phyloP scores from a whole-genome alignment of 331 rosid species.

The Malus hybrid region DNA sequence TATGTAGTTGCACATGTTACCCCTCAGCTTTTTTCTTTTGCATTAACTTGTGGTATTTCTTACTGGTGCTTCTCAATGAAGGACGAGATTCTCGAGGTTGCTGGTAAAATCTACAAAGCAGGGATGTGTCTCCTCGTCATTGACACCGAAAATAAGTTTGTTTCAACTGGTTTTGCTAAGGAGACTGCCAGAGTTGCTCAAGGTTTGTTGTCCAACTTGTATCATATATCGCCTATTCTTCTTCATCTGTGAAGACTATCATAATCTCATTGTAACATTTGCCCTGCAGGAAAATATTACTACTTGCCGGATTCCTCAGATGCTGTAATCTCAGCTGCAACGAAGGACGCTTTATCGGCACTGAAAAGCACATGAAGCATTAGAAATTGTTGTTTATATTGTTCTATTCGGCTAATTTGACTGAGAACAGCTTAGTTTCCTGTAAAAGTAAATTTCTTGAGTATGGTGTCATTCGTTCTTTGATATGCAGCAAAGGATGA shows the following conservation, averaged over 20 bases:
- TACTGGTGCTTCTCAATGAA: constrained; percentile 25
- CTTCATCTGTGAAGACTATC: constrained; percentile 2
- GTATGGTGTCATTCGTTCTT: too few relatives aligned
- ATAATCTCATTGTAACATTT: constrained; percentile 7
- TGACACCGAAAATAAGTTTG: constrained; percentile 94
- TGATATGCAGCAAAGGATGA: too few relatives aligned
- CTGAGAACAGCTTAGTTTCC: not conserved
- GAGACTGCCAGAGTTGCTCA: constrained; percentile 97
- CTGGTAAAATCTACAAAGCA: constrained; percentile 86
- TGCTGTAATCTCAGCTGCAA: constrained; percentile 76
- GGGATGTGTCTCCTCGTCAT: constrained; percentile 97
- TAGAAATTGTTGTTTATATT: not conserved
- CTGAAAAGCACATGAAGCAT: constrained; percentile 58
- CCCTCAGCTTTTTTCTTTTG: not conserved
- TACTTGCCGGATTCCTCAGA: constrained; percentile 96
- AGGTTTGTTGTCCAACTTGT: constrained; percentile 39
- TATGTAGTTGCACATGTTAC: not conserved
- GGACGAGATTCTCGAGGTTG: constrained; percentile 98
- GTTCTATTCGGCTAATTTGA: not conserved
- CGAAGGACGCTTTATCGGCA: constrained; percentile 76
- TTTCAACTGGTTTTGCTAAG: constrained; percentile 95
- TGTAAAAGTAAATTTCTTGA: too few relatives aligned
- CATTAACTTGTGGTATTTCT: not conserved
- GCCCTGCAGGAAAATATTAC: constrained; percentile 80
- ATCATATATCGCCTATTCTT: not conserved